A percentile compares a stretch with the other conserved stretches of the same genome.
Evolutionary conservation across 805 yeast species (phyloP).

Genomic region (Komagataella ulmi): DNA sequence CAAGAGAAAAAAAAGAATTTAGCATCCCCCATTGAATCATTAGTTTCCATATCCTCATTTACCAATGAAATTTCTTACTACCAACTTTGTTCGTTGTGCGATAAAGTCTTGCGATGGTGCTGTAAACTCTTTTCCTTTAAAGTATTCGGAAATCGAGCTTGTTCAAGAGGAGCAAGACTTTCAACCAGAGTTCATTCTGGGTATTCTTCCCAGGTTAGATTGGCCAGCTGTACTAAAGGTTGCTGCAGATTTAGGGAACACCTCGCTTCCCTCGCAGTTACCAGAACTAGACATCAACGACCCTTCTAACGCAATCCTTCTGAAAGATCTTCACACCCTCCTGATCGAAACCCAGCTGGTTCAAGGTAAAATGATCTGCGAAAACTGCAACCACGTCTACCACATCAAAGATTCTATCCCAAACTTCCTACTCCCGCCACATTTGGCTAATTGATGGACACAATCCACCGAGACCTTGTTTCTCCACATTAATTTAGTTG

Average conservation of each 20-base stretch:
- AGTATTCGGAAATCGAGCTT: conserved; percentile 52
- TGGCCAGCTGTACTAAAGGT: conserved; percentile 80
- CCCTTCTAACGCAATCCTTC: conserved; percentile 33
- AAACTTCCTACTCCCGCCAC: conserved; percentile 89
- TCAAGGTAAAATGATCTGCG: conserved; percentile 85
- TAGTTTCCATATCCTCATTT: not conserved
- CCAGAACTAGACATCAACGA: conserved; percentile 47
- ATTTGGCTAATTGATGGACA: conserved; percentile 37
- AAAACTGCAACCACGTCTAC: conserved; percentile 76
- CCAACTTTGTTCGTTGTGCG: conserved; percentile 92
- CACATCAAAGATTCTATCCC: conserved; percentile 90
- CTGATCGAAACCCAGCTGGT: conserved; percentile 75
- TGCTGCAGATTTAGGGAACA: conserved; percentile 64
- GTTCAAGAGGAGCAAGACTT: conserved; percentile 71
- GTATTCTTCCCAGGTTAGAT: conserved; percentile 69
- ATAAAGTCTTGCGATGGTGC: conserved; percentile 68
- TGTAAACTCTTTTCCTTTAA: conserved; percentile 69
- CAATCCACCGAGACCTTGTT: not conserved
- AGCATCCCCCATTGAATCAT: not conserved
- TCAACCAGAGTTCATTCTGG: conserved; percentile 65
- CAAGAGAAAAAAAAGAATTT: not conserved
- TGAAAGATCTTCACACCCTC: conserved; percentile 65
- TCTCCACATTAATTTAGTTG: not conserved
- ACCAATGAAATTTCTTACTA: conserved; percentile 82
- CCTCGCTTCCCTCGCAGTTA: conserved; percentile 40